Percentiles rank a stretch among this genome's conserved stretches.
Evolutionary conservation across 1,284 basidiomycete species (phyloP).

Genomic region (Cryptococcus sp.): DNA sequence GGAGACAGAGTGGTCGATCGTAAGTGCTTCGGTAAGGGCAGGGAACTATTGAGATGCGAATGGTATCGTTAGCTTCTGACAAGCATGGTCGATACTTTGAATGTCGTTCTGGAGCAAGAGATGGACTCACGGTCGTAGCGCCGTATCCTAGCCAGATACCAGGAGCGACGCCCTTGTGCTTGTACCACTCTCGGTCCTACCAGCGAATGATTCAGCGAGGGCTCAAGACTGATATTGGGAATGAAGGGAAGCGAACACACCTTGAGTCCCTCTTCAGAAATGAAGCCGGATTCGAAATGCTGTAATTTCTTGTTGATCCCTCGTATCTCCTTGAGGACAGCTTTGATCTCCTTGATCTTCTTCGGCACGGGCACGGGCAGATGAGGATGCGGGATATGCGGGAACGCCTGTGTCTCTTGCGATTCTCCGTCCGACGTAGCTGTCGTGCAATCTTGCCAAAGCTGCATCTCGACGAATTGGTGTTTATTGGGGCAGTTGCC

Average conservation of each 20-base stretch:
- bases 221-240: not conserved
- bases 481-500: not conserved
- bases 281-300: slow-evolving; percentile 80
- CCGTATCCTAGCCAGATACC: slow-evolving; percentile 89
- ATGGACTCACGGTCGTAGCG: slow-evolving; percentile 53
- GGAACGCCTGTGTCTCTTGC: not conserved
- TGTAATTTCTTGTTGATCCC: slow-evolving; percentile 70
- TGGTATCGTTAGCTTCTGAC: not conserved
- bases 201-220: slow-evolving; percentile 1
- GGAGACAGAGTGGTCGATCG: slow-evolving; percentile 65
- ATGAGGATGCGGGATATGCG: slow-evolving; percentile 18
- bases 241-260: slow-evolving; percentile 30
- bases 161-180: slow-evolving; percentile 82
- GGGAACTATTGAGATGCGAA: slow-evolving; percentile 58
- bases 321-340: slow-evolving; percentile 65
- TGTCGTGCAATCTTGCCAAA: not conserved
- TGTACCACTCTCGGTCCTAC: slow-evolving; percentile 77
- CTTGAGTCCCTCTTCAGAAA: slow-evolving; percentile 71
- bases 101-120: not conserved
- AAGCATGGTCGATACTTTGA: too few relatives aligned
- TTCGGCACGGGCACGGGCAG: slow-evolving; percentile 18
- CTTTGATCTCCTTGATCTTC: slow-evolving; percentile 57
- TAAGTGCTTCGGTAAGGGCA: slow-evolving; percentile 75
- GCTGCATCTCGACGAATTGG: not conserved
- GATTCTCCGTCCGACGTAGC: not conserved